These are phyloP conservation scores for Thraustochytrium striatum DNA, from an alignment of 352 stramenopile genomes.

Conservation along the genomic window DNA sequence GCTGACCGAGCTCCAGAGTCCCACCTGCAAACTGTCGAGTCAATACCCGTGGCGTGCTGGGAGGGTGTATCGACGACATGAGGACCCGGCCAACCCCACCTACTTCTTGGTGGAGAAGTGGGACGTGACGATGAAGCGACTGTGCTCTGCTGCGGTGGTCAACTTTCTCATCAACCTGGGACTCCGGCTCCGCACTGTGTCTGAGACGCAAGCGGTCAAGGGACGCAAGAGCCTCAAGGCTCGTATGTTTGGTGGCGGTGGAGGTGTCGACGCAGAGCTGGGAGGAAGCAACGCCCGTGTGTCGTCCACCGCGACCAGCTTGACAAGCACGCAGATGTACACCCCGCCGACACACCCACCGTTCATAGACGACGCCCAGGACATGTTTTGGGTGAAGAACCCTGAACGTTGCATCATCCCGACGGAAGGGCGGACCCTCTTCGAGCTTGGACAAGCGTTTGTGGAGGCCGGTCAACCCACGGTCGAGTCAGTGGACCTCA, in stretches of 20 bases:
- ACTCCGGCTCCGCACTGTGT: neutral
- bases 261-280: neutral
- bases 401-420: neutral
- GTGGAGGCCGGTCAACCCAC: neutral
- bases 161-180: neutral
- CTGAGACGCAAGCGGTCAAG: neutral
- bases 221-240: neutral
- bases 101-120: constrained; percentile 4
- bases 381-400: neutral
- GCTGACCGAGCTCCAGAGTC: neutral
- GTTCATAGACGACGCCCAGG: neutral
- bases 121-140: neutral
- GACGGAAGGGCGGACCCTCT: neutral
- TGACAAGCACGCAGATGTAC: neutral
- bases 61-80: neutral
- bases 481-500: neutral
- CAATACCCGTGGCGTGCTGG: neutral
- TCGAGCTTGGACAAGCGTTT: neutral
- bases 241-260: neutral
- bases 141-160: neutral
- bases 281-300: neutral
- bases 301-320: neutral
- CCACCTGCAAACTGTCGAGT: neutral
- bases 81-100: neutral
- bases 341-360: neutral